A percentile compares a stretch with the other conserved stretches of the same genome.
Evolutionary conservation across 352 stramenopile genomes (phyloP).

Genomic region (Globisporangium spinosum): DNA sequence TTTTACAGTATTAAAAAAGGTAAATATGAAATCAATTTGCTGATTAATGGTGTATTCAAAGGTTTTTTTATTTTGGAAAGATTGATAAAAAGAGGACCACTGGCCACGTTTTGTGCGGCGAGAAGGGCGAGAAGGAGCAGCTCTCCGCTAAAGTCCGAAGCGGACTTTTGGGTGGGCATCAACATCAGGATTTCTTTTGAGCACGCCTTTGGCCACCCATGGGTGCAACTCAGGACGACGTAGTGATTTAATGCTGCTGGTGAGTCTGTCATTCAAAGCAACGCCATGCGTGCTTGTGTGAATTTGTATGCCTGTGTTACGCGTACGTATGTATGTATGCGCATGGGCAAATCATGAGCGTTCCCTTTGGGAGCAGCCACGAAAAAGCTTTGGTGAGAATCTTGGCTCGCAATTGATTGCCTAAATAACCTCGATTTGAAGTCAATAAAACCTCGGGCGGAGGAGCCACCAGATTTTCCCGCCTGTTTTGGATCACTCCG

Average conservation of each 20-base stretch:
- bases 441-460: neutral
- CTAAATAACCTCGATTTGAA: neutral
- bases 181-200: constrained; percentile 1
- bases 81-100: neutral
- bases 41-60: neutral
- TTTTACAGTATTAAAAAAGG: neutral
- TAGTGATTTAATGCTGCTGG: neutral
- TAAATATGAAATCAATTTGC: neutral
- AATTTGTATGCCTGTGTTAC: neutral
- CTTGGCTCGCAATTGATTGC: neutral
- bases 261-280: neutral
- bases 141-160: constrained; percentile 5
- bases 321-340: neutral
- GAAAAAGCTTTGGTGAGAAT: neutral
- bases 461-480: neutral
- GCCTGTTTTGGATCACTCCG: neutral
- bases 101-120: neutral
- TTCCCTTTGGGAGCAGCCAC: neutral
- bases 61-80: neutral
- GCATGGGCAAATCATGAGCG: neutral
- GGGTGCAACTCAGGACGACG: neutral
- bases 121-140: neutral
- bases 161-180: neutral
- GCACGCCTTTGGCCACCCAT: neutral
- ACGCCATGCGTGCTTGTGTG: neutral